A percentile compares a stretch with the other conserved stretches of the same genome.
These are phyloP conservation scores for Boletus edulis DNA, from an alignment of 768 basidiomycete genomes.

Conservation along the genomic window DNA sequence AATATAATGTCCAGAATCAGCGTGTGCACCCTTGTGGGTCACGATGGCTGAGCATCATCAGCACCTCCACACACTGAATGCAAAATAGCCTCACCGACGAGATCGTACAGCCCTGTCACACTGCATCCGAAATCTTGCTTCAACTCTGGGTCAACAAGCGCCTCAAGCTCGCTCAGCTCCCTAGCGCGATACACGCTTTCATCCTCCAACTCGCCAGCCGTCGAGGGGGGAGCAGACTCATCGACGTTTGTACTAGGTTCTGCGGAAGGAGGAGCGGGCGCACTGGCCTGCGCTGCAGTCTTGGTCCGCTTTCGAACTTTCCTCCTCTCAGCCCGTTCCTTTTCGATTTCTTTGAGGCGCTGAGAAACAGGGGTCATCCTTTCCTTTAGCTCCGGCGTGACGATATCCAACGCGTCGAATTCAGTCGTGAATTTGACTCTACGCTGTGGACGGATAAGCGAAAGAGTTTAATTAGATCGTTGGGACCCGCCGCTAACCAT, in stretches of 20 bases:
- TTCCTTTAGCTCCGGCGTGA: conserved; percentile 71
- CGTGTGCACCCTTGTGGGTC: conserved; percentile 94
- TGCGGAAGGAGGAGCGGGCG: conserved; percentile 19
- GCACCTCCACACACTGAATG: not conserved
- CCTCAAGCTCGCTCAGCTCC: conserved; percentile 65
- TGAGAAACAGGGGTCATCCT: conserved; percentile 71
- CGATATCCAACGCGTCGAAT: conserved; percentile 81
- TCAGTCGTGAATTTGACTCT: conserved; percentile 93
- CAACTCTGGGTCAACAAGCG: conserved; percentile 59
- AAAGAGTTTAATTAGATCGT: not conserved
- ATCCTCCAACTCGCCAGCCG: conserved; percentile 46
- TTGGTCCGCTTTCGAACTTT: conserved; percentile 81
- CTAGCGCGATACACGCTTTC: conserved; percentile 61
- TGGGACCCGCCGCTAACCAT: conserved; percentile 54
- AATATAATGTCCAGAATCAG: conserved; percentile 96
- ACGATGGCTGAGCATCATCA: conserved; percentile 67
- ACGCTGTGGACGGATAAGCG: conserved; percentile 42
- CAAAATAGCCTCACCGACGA: conserved; percentile 63
- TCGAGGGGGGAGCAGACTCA: conserved; percentile 33
- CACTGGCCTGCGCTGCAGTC: conserved; percentile 15
- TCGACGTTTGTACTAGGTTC: conserved; percentile 44
- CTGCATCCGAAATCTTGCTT: conserved; percentile 73
- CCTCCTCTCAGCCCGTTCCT: conserved; percentile 78
- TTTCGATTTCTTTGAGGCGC: conserved; percentile 75
- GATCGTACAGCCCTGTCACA: conserved; percentile 82